Conservation (phyloP, 306 rosid genomes). For the Cucurbita ficifolia region DNA sequence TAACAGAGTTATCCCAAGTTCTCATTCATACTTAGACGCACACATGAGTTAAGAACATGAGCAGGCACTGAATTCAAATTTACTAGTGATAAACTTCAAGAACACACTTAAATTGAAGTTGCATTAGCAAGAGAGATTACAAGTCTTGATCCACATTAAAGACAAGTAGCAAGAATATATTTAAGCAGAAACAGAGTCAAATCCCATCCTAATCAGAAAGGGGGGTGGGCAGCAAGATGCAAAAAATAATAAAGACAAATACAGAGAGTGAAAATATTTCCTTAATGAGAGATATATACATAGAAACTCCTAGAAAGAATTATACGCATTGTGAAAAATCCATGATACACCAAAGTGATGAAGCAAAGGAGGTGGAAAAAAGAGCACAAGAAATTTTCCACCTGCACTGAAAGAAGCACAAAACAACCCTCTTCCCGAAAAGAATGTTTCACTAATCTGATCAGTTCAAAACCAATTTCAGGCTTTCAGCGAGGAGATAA, state of each 20-base stretch:
- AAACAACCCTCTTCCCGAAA: neutral
- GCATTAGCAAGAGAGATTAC: neutral
- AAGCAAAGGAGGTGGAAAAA: neutral
- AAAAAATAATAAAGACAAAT: neutral
- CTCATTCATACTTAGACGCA: neutral
- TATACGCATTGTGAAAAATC: neutral
- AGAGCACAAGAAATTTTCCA: neutral
- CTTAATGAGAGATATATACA: neutral
- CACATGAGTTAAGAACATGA: neutral
- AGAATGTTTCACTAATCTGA: neutral
- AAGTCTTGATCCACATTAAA: neutral
- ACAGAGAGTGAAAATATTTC: neutral
- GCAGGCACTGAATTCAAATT: neutral
- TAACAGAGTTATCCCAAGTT: slow-evolving; percentile 2
- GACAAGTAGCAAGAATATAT: neutral
- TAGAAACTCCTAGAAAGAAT: neutral
- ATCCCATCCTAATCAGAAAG: neutral
- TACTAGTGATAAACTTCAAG: neutral
- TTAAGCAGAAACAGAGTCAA: neutral
- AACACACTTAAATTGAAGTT: neutral
- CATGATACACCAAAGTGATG: neutral
- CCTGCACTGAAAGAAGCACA: neutral
- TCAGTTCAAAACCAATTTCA: neutral
- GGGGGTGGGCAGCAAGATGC: neutral
- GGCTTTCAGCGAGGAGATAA: neutral